Evolutionary conservation across 768 basidiomycete species (phyloP), one percentile per base, ranked within the genome.

Genomic region (Suillus cothurnatus): DNA sequence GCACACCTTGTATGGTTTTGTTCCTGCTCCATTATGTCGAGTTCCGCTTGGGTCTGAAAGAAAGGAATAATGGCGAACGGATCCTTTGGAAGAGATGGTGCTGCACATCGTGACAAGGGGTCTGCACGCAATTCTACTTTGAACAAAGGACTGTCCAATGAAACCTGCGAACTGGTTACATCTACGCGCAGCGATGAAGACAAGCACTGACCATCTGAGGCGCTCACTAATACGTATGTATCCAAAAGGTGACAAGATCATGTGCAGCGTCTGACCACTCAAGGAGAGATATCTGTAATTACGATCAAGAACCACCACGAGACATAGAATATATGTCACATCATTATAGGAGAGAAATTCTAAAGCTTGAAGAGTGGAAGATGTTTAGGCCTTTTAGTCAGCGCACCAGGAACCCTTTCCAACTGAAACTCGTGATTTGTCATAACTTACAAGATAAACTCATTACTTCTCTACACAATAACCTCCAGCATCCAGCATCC

Each of bases 221-320:
- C 21, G 95, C 90, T 68, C 97, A 85, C 78, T 99, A 97, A 73
- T 97, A 99, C 8, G 97, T 98, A 73, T 99, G 97, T 62, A 99
- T 91, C 12, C 95, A 97, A 19, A 99, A 91, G 0, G 97, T 97
- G n/a, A 92, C 81, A 17, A 99, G 83, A 74, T 97, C 94, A 69
- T 92, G 85, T 2, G 85, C 77, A 4, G 87, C 81, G 39, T 90
- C 86, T 7, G 93, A 93, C 96, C 97, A 99, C 76, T 99, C 97
- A 21, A 99, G 76, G 19, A 99, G 82, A 2, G 95, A 93, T 76
- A 99, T 91, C 95, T 98, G 68, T 31, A 6, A 36, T 38, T 17
- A 23, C 0, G 8, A 34, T 43, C 72, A 31, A 74, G 61, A 66
- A 43, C 28, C 17, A 41, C 31, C 12, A 34, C 19, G 34, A 47